Conservation (phyloP, 805 yeast species). For the Pichia cabralensis region DNA sequence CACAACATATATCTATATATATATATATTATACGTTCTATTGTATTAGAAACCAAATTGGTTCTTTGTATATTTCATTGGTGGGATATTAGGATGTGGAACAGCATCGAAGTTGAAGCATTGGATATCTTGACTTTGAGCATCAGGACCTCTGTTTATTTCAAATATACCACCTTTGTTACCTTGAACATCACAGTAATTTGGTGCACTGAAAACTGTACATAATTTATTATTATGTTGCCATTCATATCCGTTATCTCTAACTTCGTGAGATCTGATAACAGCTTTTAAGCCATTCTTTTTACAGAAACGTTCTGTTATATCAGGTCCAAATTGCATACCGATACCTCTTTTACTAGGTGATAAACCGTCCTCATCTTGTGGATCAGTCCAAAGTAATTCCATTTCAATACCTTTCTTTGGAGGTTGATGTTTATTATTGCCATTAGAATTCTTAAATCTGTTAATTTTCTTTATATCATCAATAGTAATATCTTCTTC, state of each 20-base stretch:
- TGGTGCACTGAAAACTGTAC: conserved; percentile 97
- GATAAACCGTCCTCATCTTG: conserved; percentile 69
- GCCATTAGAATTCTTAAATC: conserved; percentile 40
- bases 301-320: conserved; percentile 73
- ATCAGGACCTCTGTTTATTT: conserved; percentile 34
- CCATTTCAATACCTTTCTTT: conserved; percentile 89
- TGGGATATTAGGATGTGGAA: conserved; percentile 79
- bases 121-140: conserved; percentile 28
- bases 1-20: background rate
- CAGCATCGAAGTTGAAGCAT: conserved; percentile 63
- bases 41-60: conserved; percentile 28
- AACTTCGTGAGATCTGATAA: conserved; percentile 92
- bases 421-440: no score
- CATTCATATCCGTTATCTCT: conserved; percentile 82
- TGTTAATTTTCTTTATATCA: conserved; percentile 62
- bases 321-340: conserved; percentile 95
- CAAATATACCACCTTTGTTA: conserved; percentile 82
- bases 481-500: conserved; percentile 60
- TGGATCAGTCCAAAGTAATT: conserved; percentile 95
- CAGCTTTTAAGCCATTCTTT: conserved; percentile 59
- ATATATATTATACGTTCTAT: background rate
- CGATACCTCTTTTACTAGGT: conserved; percentile 89
- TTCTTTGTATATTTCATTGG: conserved; percentile 84
- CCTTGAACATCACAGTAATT: conserved; percentile 93
- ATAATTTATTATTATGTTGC: conserved; percentile 78